phyloP scores from a whole-genome alignment of 2,329 filamentous ascomycete species.

The Calycina marina region DNA sequence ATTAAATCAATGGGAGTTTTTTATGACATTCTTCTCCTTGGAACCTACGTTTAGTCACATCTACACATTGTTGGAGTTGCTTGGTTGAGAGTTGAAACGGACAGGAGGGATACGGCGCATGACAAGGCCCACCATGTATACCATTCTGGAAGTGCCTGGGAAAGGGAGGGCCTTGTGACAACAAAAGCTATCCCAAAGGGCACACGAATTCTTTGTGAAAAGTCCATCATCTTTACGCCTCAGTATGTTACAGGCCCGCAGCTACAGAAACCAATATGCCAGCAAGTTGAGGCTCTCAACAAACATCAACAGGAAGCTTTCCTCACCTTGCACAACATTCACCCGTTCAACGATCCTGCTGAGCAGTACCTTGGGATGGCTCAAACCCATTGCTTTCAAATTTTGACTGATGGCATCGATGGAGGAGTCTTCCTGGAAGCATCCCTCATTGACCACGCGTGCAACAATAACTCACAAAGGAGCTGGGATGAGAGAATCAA shows the following conservation, averaged over 20 bases:
- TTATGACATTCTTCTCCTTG: too few species aligned
- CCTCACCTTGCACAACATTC: conserved; percentile 7
- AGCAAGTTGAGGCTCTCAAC: conserved; percentile 7
- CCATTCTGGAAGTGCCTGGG: conserved; percentile 13
- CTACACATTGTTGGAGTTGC: too few species aligned
- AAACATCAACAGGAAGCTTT: conserved; percentile 5
- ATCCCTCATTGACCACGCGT: conserved; percentile 25
- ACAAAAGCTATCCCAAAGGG: conserved; percentile 23
- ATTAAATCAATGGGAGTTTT: too few species aligned
- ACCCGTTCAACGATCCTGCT: conserved; percentile 2
- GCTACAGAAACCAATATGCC: conserved; percentile 4
- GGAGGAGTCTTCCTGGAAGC: conserved; percentile 23
- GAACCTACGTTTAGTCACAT: too few species aligned
- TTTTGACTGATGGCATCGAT: conserved; percentile 15
- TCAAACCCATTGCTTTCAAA: conserved; percentile 6
- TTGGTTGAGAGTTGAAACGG: too few species aligned
- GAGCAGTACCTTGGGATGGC: conserved; percentile 7
- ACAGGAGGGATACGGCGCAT: too few species aligned
- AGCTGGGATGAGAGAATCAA: conserved; percentile 22
- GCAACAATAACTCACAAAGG: conserved; percentile 24
- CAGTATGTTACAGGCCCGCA: not conserved
- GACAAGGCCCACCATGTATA: too few species aligned
- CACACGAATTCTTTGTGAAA: conserved; percentile 23
- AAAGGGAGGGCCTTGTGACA: conserved; percentile 28
- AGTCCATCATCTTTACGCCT: conserved; percentile 14